These are phyloP conservation scores for Ganoderma multipileum DNA, from an alignment of 1,284 basidiomycete genomes.

Conservation along the genomic window DNA sequence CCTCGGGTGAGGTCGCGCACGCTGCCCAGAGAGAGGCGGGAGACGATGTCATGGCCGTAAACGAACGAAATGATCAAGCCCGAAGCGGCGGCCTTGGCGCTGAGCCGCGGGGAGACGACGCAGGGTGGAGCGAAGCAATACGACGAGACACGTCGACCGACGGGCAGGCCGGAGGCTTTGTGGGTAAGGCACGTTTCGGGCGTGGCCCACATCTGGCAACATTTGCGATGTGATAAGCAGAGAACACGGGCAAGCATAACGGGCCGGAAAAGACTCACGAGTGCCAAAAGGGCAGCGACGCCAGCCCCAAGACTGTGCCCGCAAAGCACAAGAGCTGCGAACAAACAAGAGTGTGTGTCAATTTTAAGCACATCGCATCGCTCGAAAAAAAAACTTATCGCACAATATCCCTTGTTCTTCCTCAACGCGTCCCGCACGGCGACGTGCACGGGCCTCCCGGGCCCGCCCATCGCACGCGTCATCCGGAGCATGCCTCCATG, in stretches of 20 bases:
- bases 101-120: slow-evolving; percentile 37
- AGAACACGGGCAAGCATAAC: not conserved
- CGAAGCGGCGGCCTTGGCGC: slow-evolving; percentile 31
- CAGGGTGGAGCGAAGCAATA: slow-evolving; percentile 86
- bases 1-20: slow-evolving; percentile 80
- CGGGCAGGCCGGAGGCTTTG: slow-evolving; percentile 72
- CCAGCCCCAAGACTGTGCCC: slow-evolving; percentile 93
- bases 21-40: slow-evolving; percentile 79
- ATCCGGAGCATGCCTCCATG: slow-evolving; percentile 84
- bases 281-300: slow-evolving; percentile 77
- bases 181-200: slow-evolving; percentile 78
- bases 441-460: slow-evolving; percentile 78
- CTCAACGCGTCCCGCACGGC: slow-evolving; percentile 75
- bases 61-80: slow-evolving; percentile 77
- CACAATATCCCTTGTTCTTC: slow-evolving; percentile 75
- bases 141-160: slow-evolving; percentile 70
- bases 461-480: slow-evolving; percentile 78
- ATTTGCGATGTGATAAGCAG: not conserved
- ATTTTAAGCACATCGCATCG: not conserved
- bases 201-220: slow-evolving; percentile 81
- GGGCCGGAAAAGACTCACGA: slow-evolving; percentile 52
- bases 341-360: not conserved
- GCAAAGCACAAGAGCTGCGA: slow-evolving; percentile 71
- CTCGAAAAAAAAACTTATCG: slow-evolving; percentile 1
- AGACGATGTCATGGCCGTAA: slow-evolving; percentile 84